Conservation (phyloP, 345 rosid species). For the Salix suchowensis region DNA sequence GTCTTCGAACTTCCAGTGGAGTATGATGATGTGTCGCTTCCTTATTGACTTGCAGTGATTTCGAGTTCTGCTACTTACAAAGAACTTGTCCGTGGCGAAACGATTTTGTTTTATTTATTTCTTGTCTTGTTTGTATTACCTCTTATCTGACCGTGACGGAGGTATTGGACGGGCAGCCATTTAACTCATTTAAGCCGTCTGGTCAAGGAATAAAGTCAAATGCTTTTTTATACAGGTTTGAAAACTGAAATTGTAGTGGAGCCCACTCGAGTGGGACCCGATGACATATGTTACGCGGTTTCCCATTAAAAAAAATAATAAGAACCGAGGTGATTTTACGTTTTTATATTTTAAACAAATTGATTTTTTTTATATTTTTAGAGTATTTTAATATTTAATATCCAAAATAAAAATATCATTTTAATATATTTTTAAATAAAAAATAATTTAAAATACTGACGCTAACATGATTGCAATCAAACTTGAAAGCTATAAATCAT, state of each 20-base stretch:
- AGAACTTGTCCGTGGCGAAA: neutral
- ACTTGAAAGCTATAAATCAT: too few species aligned
- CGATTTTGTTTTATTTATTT: neutral
- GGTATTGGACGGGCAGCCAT: neutral
- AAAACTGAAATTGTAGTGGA: neutral
- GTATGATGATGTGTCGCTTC: neutral
- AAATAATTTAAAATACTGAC: too few species aligned
- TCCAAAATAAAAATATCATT: too few species aligned
- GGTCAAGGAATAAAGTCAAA: neutral
- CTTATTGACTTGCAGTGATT: neutral
- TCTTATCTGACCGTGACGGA: conserved; percentile 21
- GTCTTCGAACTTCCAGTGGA: too few species aligned
- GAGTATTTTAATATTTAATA: too few species aligned
- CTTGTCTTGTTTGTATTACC: neutral
- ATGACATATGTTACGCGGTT: conserved; percentile 16
- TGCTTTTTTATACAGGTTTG: neutral
- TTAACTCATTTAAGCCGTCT: too few species aligned
- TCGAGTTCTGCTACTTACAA: neutral
- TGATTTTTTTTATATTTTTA: too few species aligned
- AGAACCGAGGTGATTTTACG: neutral
- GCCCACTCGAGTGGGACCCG: conserved; percentile 7
- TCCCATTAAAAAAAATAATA: neutral
- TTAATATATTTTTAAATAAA: too few species aligned
- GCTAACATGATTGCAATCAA: too few species aligned
- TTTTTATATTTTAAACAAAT: too few species aligned